Base-by-base conservation (phyloP, 768 basidiomycete species). In the Suillus hirtellus region DNA sequence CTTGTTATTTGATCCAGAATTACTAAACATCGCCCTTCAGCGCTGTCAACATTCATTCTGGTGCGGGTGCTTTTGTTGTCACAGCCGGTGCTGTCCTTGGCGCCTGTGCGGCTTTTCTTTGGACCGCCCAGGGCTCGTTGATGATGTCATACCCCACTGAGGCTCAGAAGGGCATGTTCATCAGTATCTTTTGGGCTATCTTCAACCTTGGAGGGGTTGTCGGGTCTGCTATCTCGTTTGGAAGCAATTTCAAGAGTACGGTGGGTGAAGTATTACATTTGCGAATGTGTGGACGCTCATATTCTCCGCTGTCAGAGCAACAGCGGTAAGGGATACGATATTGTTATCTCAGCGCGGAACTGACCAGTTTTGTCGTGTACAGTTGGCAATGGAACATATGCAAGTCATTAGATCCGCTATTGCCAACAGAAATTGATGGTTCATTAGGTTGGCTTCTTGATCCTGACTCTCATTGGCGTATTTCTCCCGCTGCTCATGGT, bases 171-270 rank as follows among this genome's bases (percentile, higher is more conserved):
- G 85, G 85, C 15, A 74, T 73, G 63, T 78, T 78, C 19, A 84
- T 86, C 63, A 77, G 76, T 38, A 65, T 86, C 56, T 86, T 86
- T 73, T 85, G 85, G 85, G 78, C 84, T 46, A 89, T 93, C 66
- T 93, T 95, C 79, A 92, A 92, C 67, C 64, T 92, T 37, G 91
- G 91, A 42, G 87, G 87, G 53, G 89, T 94, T 50, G 86, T 94
- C 53, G 92, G 92, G 27, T 84, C 91, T 21, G 79, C 89, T 14
- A 89, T 93, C 35, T 85, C 90, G 11, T 80, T 93, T 50, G 93
- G 85, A 0, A 81, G 85, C 66, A 93, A 92, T 70, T 87, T 86
- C 71, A 71, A 88, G 52, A 86, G 85, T 14, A 81, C 71, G 68
- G 89, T 87, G 65, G 46, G 82, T 76, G 19, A 53, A 53, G 24